Evolutionary conservation across 305 asterid genomes (phyloP), one percentile per base, ranked within the genome.

Genomic region (Lippia alba): DNA sequence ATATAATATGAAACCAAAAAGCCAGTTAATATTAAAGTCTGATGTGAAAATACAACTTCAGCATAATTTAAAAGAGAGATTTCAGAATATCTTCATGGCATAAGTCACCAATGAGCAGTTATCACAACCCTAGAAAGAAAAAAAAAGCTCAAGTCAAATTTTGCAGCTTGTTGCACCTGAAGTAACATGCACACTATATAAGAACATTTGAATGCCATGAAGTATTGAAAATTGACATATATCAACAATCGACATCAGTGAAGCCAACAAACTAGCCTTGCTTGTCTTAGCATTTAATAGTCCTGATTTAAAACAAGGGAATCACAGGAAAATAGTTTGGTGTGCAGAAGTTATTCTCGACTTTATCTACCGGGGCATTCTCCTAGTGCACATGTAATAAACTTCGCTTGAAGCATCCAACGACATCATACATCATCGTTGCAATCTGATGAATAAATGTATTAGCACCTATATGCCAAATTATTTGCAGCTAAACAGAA

Each of bases 401-500:
- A 81, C 90, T 75, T 75, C 75, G 63, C 83, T 64, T 54, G 85
- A 79, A 79, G 78, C 86, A 81, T 80, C 86, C 84, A 79, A 83
- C 79, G 74, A 83, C 95, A 87, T 92, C 97, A 91, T 83, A 86
- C 95, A 84, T 83, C 94, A 78, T 92, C 88, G 60, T 78, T 77
- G 94, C 89, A 84, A 89, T 86, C 97, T 91, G 97, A 84, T 64
- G 80, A 89, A 93, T 78, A 87, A 75, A 83, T 58, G 74, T 71
- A 86, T 90, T 81, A 88, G 93, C 74, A 82, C 70, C 80, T 76
- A 74, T 58, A 76, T 66, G 55, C 66, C 77, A 80, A 70, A 66
- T 74, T 72, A 81, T 60, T n/a, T 40, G 64, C 46, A 76, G 69
- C 68, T 57, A 50, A 73, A 65, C 19, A 63, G 16, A 60, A 48